A percentile compares a stretch with the other conserved stretches of the same genome.
phyloP scores from a whole-genome alignment of 805 yeast genomes.

The Hanseniaspora pseudoguilliermondii region DNA sequence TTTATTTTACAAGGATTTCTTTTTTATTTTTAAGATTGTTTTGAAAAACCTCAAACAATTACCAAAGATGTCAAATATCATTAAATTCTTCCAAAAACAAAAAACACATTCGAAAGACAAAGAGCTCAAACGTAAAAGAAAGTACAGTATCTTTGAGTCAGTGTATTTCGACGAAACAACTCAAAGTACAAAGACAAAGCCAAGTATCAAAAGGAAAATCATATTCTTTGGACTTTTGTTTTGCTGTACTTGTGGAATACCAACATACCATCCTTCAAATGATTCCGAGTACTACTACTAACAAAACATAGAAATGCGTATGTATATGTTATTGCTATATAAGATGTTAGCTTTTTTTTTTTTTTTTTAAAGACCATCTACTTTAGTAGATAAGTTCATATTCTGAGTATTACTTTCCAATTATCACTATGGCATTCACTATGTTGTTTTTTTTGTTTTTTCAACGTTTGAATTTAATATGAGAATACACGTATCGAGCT shows the following conservation, averaged over 20 bases:
- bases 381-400: too few species aligned
- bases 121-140: neutral
- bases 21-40: too few species aligned
- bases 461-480: too few species aligned
- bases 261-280: neutral
- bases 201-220: neutral
- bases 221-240: neutral
- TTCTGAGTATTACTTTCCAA: too few species aligned
- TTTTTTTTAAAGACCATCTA: too few species aligned
- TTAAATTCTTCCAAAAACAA: neutral
- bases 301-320: neutral
- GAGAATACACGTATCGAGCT: too few species aligned
- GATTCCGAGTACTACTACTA: neutral
- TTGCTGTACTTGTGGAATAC: neutral
- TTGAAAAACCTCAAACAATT: neutral
- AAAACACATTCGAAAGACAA: neutral
- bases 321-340: too few species aligned
- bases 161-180: neutral
- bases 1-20: too few species aligned
- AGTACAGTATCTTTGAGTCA: neutral
- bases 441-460: too few species aligned
- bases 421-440: too few species aligned
- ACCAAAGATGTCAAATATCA: neutral
- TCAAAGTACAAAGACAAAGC: neutral
- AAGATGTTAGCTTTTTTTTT: too few species aligned